Evolutionary conservation across 805 yeast genomes (phyloP).

Genomic region (Pachysolen tannophilus): DNA sequence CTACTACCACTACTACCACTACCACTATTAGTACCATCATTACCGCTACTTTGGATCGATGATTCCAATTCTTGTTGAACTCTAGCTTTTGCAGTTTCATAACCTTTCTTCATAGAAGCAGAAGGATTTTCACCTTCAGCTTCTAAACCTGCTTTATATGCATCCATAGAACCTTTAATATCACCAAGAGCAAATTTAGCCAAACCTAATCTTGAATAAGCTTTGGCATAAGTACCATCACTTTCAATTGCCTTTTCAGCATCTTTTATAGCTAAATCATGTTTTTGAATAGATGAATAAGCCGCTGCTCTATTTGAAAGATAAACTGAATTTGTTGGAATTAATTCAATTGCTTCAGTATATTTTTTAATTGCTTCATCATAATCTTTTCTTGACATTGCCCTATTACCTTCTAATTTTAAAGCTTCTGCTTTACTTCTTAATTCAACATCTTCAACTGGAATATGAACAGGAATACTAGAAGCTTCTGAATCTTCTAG

Average conservation of each 20-base stretch:
- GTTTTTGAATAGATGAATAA: slow-evolving; percentile 67
- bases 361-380: slow-evolving; percentile 67
- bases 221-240: slow-evolving; percentile 81
- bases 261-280: slow-evolving; percentile 72
- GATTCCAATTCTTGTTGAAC: slow-evolving; percentile 65
- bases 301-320: slow-evolving; percentile 97
- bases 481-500: slow-evolving; percentile 14
- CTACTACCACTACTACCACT: slow-evolving; percentile 29
- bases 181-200: slow-evolving; percentile 95
- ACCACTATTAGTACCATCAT: slow-evolving; percentile 17
- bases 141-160: slow-evolving; percentile 81
- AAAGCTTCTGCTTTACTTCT: slow-evolving; percentile 73
- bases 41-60: slow-evolving; percentile 22
- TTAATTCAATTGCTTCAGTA: slow-evolving; percentile 67
- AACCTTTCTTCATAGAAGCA: slow-evolving; percentile 88
- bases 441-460: slow-evolving; percentile 41
- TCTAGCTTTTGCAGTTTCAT: slow-evolving; percentile 85
- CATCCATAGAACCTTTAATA: slow-evolving; percentile 80
- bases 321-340: slow-evolving; percentile 73
- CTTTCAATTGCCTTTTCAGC: slow-evolving; percentile 74
- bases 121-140: slow-evolving; percentile 80
- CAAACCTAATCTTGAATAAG: slow-evolving; percentile 89
- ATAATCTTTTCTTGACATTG: slow-evolving; percentile 73
- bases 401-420: slow-evolving; percentile 83
- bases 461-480: slow-evolving; percentile 32